These are phyloP conservation scores for Neoscytalidium dimidiatum DNA, from an alignment of 2,329 filamentous ascomycete species.

Conservation along the genomic window DNA sequence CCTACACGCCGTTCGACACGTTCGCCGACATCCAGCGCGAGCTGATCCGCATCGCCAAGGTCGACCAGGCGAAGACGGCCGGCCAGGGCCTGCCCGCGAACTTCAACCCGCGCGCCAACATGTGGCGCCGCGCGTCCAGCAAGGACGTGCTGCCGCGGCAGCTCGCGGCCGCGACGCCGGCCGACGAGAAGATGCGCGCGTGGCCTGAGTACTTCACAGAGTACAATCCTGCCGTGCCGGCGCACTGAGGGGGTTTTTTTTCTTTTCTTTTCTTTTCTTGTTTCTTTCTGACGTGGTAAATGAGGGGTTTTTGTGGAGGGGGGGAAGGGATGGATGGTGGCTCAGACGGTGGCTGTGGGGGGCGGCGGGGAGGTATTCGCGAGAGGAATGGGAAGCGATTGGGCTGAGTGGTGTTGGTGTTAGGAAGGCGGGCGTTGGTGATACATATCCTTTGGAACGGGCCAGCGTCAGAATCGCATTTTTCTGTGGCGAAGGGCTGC, in stretches of 20 bases:
- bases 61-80: slow-evolving; percentile 63
- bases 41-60: slow-evolving; percentile 57
- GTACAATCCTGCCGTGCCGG: slow-evolving; percentile 20
- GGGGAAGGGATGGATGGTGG: neutral
- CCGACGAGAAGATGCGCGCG: slow-evolving; percentile 63
- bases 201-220: slow-evolving; percentile 60
- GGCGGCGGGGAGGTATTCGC: neutral
- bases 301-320: neutral
- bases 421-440: slow-evolving; percentile 4
- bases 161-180: slow-evolving; percentile 53
- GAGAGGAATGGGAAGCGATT: neutral
- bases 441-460: slow-evolving; percentile 1
- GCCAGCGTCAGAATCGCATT: neutral
- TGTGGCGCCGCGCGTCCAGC: slow-evolving; percentile 66
- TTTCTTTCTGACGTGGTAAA: neutral
- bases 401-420: neutral
- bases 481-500: neutral
- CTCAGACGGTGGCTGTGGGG: slow-evolving; percentile 10
- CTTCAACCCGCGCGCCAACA: slow-evolving; percentile 69
- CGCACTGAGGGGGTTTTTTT: slow-evolving; percentile 1
- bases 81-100: slow-evolving; percentile 60
- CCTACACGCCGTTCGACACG: slow-evolving; percentile 64
- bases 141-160: slow-evolving; percentile 52
- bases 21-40: slow-evolving; percentile 67
- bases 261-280: neutral